Base-by-base conservation (phyloP, 495 filamentous ascomycete species). In the Talaromyces proteolyticus region DNA sequence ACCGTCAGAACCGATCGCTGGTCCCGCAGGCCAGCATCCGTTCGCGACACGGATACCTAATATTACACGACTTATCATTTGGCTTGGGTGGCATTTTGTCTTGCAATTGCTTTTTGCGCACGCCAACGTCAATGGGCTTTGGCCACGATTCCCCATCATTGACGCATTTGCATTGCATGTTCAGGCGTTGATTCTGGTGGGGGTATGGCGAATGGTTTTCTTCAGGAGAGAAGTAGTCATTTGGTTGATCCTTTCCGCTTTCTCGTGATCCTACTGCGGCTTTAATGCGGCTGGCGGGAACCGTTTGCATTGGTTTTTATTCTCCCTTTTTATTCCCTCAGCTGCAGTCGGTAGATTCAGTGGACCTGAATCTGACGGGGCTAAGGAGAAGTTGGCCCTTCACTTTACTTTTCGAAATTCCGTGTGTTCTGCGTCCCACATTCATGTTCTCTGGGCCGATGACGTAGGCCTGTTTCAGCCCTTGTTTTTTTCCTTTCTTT, bases 31-130 rank as follows among this genome's bases (percentile, higher is more conserved):
- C n/a, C n/a, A n/a, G n/a, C n/a, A n/a, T n/a, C n/a, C n/a, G n/a
- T n/a, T n/a, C n/a, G n/a, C n/a, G n/a, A n/a, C n/a, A n/a, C n/a
- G n/a, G n/a, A n/a, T n/a, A n/a, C n/a, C n/a, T n/a, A n/a, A n/a
- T n/a, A n/a, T n/a, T n/a, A n/a, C n/a, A n/a, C n/a, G n/a, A n/a
- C n/a, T n/a, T n/a, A n/a, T n/a, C n/a, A n/a, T n/a, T n/a, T n/a
- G n/a, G 47, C 47, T 49, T 41, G 47, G 47, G 47, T 49, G 47
- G 47, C 36, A 23, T 18, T 49, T 36, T 49, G 47, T 20, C 24
- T 36, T 36, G 29, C 47, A 23, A 49, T 12, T 49, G 21, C 24
- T 6, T 12, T 20, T 39, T 38, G 17, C 19, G 21, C 16, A 21
- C 34, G 45, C 36, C 45, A 34, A 39, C 29, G 43, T 25, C 20